A percentile compares a stretch with the other conserved stretches of the same genome.
Evolutionary conservation across 2,329 filamentous ascomycete genomes (phyloP).

Genomic region (Calcarisporium arbuscula): DNA sequence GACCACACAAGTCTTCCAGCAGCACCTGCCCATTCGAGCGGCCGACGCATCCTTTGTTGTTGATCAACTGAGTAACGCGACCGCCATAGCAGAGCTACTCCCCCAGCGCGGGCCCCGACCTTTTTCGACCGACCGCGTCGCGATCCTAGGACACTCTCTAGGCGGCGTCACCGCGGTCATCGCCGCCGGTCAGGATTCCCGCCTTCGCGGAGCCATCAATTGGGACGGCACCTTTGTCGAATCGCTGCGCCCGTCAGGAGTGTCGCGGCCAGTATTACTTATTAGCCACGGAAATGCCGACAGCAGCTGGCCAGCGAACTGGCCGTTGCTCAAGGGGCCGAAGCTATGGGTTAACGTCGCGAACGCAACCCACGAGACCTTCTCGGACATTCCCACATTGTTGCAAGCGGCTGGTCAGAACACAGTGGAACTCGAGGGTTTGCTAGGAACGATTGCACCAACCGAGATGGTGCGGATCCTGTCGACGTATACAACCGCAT

Average conservation of each 20-base stretch:
- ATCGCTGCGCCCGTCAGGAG: conserved; percentile 10
- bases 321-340: conserved; percentile 10
- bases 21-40: conserved; percentile 17
- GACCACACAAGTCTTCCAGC: not conserved
- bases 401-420: not conserved
- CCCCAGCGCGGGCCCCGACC: too few species aligned
- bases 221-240: conserved; percentile 27
- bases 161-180: conserved; percentile 26
- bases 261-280: conserved; percentile 17
- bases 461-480: too few species aligned
- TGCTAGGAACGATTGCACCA: conserved; percentile 2
- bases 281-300: conserved; percentile 12
- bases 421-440: not conserved
- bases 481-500: too few species aligned
- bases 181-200: conserved; percentile 19
- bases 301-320: conserved; percentile 13
- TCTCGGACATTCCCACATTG: conserved; percentile 12
- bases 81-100: conserved; percentile 5
- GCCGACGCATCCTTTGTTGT: conserved; percentile 28
- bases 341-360: conserved; percentile 11
- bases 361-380: conserved; percentile 14
- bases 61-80: conserved; percentile 17
- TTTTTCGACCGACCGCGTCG: conserved; percentile 12
- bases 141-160: conserved; percentile 29
- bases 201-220: conserved; percentile 27